Evolutionary conservation across 1,139 yeast genomes (phyloP), one percentile per base, ranked within the genome.

Genomic region (Diutina rugosa): DNA sequence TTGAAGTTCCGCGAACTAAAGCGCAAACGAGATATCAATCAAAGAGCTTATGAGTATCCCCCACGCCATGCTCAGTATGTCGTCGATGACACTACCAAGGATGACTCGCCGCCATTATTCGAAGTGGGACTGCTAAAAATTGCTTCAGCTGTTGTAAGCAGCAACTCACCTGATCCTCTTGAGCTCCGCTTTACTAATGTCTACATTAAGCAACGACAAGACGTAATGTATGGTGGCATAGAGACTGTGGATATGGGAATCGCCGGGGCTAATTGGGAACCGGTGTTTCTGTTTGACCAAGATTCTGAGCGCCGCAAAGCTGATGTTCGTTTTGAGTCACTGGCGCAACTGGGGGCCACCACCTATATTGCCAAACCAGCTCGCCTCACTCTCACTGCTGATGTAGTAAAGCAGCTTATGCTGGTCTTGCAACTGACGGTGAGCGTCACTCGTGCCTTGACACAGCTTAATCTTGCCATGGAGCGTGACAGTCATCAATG

Each of bases 261-360:
- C 3, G 49, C 65, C 0, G 60, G 70, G 18, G 59, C 59, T 4
- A 38, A 46, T 0, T 35, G 41, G 41, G 58, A 65, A 18, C 69
- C 69, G 1, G 58, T 41, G n/a, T 12, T 52, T 10, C 30, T 14
- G 35, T 52, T 44, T 16, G 41, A 29, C 4, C 38, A 41, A 12
- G 55, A 44, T n/a, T 18, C 38, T 1, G 47, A 14, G 12, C 21
- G 44, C 14, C 29, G 67, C 0, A 74, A 74, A 55, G 77, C 80
- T 5, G 87, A 82, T 61, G 57, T 82, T 0, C 65, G 84, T 29
- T 80, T 82, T 63, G 87, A 83, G 61, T 60, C 56, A 1, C 69
- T 66, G n/a, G 62, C 63, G 10, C 61, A 61, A 10, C 29, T 48
- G 4, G 58, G 59, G 38, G 64, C 66, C 21, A 79, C 84, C 0